Conservation (phyloP, 805 yeast species). For the Komagataella mondaviorum region DNA sequence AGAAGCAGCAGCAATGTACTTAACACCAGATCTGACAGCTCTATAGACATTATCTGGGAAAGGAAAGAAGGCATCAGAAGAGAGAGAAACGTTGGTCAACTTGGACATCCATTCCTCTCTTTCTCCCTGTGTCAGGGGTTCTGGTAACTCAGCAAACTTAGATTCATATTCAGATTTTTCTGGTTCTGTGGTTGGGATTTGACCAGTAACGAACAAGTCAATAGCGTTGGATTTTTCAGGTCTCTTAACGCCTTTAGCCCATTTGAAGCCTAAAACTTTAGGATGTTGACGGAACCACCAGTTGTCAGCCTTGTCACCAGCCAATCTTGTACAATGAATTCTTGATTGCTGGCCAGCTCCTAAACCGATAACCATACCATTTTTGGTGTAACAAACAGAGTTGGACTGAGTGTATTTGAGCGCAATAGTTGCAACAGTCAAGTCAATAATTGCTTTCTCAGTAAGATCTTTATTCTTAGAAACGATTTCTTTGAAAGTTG, state of each 20-base stretch:
- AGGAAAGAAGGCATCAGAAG: constrained; percentile 99
- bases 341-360: constrained; percentile 99
- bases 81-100: constrained; percentile 75
- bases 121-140: constrained; percentile 71
- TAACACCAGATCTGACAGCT: constrained; percentile 94
- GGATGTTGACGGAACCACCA: constrained; percentile 99
- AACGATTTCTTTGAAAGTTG: constrained; percentile 85
- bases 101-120: constrained; percentile 77
- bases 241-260: constrained; percentile 97
- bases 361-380: constrained; percentile 98
- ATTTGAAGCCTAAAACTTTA: constrained; percentile 77
- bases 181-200: constrained; percentile 84
- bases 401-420: constrained; percentile 96
- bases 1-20: constrained; percentile 90
- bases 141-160: constrained; percentile 75
- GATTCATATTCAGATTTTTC: constrained; percentile 87
- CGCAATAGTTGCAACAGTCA: constrained; percentile 95
- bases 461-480: constrained; percentile 78
- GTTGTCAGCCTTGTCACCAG: constrained; percentile 98
- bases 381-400: constrained; percentile 96
- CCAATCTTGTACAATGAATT: constrained; percentile 97
- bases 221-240: constrained; percentile 98
- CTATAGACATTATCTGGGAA: constrained; percentile 98
- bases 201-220: constrained; percentile 83
- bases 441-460: constrained; percentile 85